Percentiles rank a stretch among this genome's conserved stretches.
Evolutionary conservation across 2,329 filamentous ascomycete species (phyloP).

Genomic region (Cytospora schulzeri): DNA sequence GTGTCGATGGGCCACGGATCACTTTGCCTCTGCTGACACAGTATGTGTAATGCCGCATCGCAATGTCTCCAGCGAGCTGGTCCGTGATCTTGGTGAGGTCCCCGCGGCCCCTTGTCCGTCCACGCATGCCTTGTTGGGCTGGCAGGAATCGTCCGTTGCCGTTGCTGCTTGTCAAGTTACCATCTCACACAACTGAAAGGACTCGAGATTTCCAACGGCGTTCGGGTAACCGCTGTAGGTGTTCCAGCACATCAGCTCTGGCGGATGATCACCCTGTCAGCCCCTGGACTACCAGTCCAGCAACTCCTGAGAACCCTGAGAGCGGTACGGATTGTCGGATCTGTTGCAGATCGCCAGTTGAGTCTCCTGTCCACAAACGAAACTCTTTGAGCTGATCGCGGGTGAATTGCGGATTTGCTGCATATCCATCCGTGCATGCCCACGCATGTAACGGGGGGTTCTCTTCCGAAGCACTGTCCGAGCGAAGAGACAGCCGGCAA

Average conservation of each 20-base stretch:
- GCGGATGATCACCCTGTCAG: background rate
- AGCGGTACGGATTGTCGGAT: conserved; percentile 32
- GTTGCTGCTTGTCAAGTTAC: conserved; percentile 40
- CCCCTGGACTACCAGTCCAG: background rate
- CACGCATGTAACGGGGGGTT: background rate
- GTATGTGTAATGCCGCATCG: conserved; percentile 7
- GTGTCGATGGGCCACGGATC: conserved; percentile 29
- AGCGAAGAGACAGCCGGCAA: background rate
- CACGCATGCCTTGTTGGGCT: conserved; percentile 39
- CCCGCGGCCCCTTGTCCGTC: conserved; percentile 24
- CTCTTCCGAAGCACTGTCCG: no score
- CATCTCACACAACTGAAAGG: conserved; percentile 34
- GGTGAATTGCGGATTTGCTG: conserved; percentile 30
- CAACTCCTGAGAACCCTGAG: background rate
- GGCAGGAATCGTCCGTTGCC: conserved; percentile 40
- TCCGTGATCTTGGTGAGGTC: conserved; percentile 31
- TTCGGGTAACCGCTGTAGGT: conserved; percentile 30
- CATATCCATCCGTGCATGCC: conserved; percentile 5
- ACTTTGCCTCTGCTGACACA: conserved; percentile 34
- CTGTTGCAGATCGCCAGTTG: conserved; percentile 24
- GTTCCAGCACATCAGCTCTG: conserved; percentile 32
- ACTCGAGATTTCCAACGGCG: conserved; percentile 18
- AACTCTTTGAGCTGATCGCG: conserved; percentile 7
- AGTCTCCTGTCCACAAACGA: conserved; percentile 19
- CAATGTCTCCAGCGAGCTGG: conserved; percentile 30